Evolutionary conservation across 192 early-diverging fungal species (phyloP), one percentile per base, ranked within the genome.

Genomic region (Rhizophagus sp.): DNA sequence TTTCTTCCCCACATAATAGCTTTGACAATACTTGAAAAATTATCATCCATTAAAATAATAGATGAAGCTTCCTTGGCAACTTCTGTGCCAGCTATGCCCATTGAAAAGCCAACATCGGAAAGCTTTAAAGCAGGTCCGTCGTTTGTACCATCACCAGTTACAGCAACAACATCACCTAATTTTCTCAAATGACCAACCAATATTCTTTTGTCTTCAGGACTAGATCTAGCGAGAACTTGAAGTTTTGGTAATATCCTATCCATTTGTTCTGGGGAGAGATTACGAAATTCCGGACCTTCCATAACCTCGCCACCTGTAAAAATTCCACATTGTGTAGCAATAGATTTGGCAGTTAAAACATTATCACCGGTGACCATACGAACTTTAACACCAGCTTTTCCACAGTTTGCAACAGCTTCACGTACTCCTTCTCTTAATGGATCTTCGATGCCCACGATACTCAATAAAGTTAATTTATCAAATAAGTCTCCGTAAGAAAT

Each of bases 281-380:
- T 88, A 61, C 97, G 91, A 91, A 99, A 99, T 74, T 89, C 90
- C 64, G 96, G 96, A 3, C 98, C 98, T 82, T 98, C 97, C 89
- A 99, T 96, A 57, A 95, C 92, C 61, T 96, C 89, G 34, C 97
- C 97, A 64, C 94, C 94, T 19, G 93, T 93, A 66, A 93, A 94
- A 70, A 99, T 99, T 61, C 95, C 96, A 75, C 97, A 97, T 80
- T 96, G 93, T 13, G 88, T 93, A 44, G 97, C 98, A 84, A 99
- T 99, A 8, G 96, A 93, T 52, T 93, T 90, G 3, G 98, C 98
- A 1, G 98, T 99, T 1, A 93, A 85, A 63, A 96, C 76, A 81
- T 98, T 98, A 87, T 99, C 98, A 69, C 98, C 98, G 2, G 98
- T 99, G 24, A 99, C 97, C 98, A 99, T 99, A 17, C 97, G 93